Percentiles rank a stretch among this genome's conserved stretches.
Conservation (phyloP, 2,329 filamentous ascomycete genomes). For the Epichloe baconii region DNA sequence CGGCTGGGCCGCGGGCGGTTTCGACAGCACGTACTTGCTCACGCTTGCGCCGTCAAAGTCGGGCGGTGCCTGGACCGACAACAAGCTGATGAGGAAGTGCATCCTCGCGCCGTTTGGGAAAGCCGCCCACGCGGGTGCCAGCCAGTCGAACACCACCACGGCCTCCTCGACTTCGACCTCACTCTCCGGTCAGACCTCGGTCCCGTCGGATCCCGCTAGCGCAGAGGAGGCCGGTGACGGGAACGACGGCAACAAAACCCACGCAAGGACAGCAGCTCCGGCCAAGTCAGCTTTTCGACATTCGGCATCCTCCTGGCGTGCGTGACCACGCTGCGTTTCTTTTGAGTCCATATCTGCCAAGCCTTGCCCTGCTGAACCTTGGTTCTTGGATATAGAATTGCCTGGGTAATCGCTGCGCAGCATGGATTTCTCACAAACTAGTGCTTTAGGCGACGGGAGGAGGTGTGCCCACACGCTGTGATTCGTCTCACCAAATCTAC, state of each 20-base stretch:
- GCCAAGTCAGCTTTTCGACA: neutral
- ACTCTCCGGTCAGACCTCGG: too few relatives aligned
- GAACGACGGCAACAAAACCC: neutral
- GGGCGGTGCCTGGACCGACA: slow-evolving; percentile 20
- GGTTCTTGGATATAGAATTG: neutral
- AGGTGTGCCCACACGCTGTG: too few relatives aligned
- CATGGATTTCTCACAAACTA: too few relatives aligned
- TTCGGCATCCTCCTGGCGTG: neutral
- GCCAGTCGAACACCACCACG: neutral
- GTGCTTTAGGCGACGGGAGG: too few relatives aligned
- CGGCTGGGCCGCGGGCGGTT: slow-evolving; percentile 33
- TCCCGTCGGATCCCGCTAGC: neutral
- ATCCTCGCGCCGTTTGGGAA: slow-evolving; percentile 22
- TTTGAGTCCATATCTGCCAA: neutral
- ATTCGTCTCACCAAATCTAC: too few relatives aligned
- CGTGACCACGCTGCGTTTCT: neutral
- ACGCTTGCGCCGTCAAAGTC: slow-evolving; percentile 25
- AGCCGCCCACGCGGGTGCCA: neutral
- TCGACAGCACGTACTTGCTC: slow-evolving; percentile 27
- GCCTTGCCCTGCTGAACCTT: too few relatives aligned
- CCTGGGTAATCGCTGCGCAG: too few relatives aligned
- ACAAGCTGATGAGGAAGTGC: slow-evolving; percentile 29
- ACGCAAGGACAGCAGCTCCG: neutral
- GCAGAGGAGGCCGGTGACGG: neutral
- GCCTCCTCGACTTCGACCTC: neutral